A percentile compares a stretch with the other conserved stretches of the same genome.
phyloP scores from a whole-genome alignment of 148 eudicot genomes.

The Polygonum maritimum region DNA sequence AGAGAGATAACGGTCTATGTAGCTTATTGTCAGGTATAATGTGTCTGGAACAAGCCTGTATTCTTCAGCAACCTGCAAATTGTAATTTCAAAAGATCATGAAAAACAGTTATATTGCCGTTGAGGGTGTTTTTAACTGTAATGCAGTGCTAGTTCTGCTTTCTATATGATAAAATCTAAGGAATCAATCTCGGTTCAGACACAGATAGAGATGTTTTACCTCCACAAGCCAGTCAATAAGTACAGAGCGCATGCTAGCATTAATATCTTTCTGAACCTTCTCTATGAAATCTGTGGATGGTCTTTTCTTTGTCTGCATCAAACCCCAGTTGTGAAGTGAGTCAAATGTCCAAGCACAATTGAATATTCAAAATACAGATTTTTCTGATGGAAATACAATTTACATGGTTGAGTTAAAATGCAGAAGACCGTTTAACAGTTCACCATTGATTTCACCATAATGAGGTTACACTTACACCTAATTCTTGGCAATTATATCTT shows the following conservation, averaged over 20 bases:
- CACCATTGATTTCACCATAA: too few species aligned
- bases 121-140: neutral
- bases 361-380: neutral
- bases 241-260: slow-evolving; percentile 87
- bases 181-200: too few species aligned
- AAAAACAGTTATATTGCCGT: neutral
- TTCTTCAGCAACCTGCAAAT: slow-evolving; percentile 78
- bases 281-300: slow-evolving; percentile 78
- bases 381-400: neutral
- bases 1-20: slow-evolving; percentile 88
- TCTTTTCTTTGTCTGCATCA: slow-evolving; percentile 60
- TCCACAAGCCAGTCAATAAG: slow-evolving; percentile 97
- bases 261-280: slow-evolving; percentile 78
- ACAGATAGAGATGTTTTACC: slow-evolving; percentile 25
- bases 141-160: neutral
- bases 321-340: neutral
- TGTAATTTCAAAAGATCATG: neutral
- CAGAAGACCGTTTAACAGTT: too few species aligned
- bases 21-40: slow-evolving; percentile 78
- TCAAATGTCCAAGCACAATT: neutral
- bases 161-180: neutral
- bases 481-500: too few species aligned
- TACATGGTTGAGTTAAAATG: neutral
- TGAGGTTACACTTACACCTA: too few species aligned
- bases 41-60: slow-evolving; percentile 97